Conservation (phyloP, 768 basidiomycete genomes). For the Symmetrospora coprosmae region DNA sequence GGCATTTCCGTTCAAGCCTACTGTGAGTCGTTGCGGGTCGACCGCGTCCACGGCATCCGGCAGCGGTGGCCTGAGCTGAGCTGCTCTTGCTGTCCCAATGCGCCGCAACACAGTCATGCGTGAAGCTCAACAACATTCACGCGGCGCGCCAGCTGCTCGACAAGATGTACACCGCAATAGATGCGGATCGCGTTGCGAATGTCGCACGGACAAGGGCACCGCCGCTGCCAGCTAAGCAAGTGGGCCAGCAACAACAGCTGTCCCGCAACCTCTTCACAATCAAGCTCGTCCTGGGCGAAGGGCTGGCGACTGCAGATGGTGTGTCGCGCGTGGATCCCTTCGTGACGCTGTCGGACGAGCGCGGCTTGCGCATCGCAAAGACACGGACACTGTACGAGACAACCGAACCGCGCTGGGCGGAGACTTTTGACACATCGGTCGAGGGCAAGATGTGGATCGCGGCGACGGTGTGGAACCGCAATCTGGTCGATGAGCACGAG, state of each 20-base stretch:
- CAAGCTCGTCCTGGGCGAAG: slow-evolving; percentile 84
- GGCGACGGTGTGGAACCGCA: slow-evolving; percentile 82
- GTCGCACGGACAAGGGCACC: slow-evolving; percentile 41
- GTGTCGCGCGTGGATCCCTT: slow-evolving; percentile 78
- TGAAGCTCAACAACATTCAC: slow-evolving; percentile 95
- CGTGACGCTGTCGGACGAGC: slow-evolving; percentile 84
- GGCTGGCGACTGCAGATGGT: slow-evolving; percentile 50
- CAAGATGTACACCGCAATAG: slow-evolving; percentile 80
- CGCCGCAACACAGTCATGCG: slow-evolving; percentile 53
- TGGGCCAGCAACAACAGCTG: background rate
- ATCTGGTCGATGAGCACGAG: slow-evolving; percentile 57
- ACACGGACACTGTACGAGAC: slow-evolving; percentile 91
- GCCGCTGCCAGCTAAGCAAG: slow-evolving; percentile 54
- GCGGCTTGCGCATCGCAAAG: slow-evolving; percentile 75
- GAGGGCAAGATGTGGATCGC: slow-evolving; percentile 92
- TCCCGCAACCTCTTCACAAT: slow-evolving; percentile 57
- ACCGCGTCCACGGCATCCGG: too few relatives aligned
- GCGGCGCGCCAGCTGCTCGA: slow-evolving; percentile 79
- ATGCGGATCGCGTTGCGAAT: slow-evolving; percentile 70
- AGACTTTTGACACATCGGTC: slow-evolving; percentile 87
- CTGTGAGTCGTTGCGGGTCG: slow-evolving; percentile 33
- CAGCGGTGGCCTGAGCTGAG: background rate
- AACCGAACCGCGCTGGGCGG: slow-evolving; percentile 87
- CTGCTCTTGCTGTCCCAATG: too few relatives aligned
- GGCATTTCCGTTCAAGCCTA: slow-evolving; percentile 82